These are phyloP conservation scores for Bocquillonia castaneifolia DNA, from an alignment of 441 rosid species.

Conservation along the genomic window DNA sequence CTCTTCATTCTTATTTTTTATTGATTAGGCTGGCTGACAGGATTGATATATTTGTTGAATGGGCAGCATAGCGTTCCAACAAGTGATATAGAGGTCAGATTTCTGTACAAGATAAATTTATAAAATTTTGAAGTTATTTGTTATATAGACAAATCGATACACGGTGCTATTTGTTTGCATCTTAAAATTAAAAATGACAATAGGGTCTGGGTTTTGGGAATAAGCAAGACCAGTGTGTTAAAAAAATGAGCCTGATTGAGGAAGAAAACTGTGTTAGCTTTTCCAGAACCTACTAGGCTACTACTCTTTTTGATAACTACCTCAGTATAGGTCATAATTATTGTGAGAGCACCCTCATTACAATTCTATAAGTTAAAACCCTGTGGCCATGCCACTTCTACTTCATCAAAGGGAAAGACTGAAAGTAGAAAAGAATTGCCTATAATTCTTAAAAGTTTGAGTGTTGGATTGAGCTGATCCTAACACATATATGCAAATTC, in stretches of 20 bases:
- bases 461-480: background rate
- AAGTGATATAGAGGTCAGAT: slow-evolving; percentile 76
- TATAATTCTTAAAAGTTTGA: background rate
- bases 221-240: slow-evolving; percentile 1
- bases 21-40: slow-evolving; percentile 76
- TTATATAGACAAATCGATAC: background rate
- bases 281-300: background rate
- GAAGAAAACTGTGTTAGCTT: background rate
- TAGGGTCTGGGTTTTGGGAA: background rate
- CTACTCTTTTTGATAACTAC: background rate
- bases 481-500: background rate
- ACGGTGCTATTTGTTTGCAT: background rate
- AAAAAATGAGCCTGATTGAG: background rate
- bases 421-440: background rate
- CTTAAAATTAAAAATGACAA: background rate
- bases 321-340: too few relatives aligned
- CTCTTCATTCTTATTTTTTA: slow-evolving; percentile 45
- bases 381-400: background rate
- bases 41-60: slow-evolving; percentile 71
- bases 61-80: slow-evolving; percentile 72
- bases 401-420: background rate
- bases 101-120: slow-evolving; percentile 15
- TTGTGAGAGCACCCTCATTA: background rate
- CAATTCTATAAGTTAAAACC: background rate
- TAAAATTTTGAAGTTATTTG: background rate